phyloP scores from a whole-genome alignment of 2,329 filamentous ascomycete genomes.

The Albophoma yamanashiensis region DNA sequence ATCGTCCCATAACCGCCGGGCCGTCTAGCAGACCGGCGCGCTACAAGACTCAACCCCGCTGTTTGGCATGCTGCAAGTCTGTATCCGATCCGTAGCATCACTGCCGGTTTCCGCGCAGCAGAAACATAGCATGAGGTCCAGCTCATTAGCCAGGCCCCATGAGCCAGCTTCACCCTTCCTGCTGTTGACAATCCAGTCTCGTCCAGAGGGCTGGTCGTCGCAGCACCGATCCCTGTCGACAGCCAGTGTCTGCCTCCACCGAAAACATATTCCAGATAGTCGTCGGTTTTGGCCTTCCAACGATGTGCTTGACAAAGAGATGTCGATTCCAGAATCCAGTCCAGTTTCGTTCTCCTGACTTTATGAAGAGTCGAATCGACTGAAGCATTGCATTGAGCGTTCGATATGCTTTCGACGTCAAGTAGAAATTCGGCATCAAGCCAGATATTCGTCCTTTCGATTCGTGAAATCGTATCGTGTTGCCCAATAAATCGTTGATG shows the following conservation, averaged over 20 bases:
- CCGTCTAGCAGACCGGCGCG: background rate
- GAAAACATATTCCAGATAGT: constrained; percentile 27
- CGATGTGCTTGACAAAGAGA: constrained; percentile 15
- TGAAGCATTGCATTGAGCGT: constrained; percentile 14
- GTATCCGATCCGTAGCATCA: background rate
- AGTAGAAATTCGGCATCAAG: constrained; percentile 21
- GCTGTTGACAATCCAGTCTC: constrained; percentile 1
- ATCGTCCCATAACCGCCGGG: background rate
- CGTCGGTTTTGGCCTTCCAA: constrained; percentile 20
- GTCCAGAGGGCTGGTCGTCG: constrained; percentile 1
- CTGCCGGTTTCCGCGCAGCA: constrained; percentile 21
- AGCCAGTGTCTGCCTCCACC: constrained; percentile 30
- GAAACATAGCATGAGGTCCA: constrained; percentile 12
- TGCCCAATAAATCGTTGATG: constrained; percentile 7
- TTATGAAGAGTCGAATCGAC: constrained; percentile 14
- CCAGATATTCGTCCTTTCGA: constrained; percentile 14
- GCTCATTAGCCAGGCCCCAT: constrained; percentile 16
- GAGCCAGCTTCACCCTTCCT: constrained; percentile 18
- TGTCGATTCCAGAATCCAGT: constrained; percentile 17
- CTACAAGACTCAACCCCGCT: background rate
- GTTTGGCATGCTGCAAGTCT: background rate
- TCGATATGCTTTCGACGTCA: constrained; percentile 15
- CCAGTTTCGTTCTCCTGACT: constrained; percentile 7
- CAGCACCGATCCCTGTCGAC: constrained; percentile 27
- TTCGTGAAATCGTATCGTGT: constrained; percentile 21